A percentile compares a stretch with the other conserved stretches of the same genome.
phyloP scores from a whole-genome alignment of 805 yeast genomes.

The Lipomyces spencermartinsiae region DNA sequence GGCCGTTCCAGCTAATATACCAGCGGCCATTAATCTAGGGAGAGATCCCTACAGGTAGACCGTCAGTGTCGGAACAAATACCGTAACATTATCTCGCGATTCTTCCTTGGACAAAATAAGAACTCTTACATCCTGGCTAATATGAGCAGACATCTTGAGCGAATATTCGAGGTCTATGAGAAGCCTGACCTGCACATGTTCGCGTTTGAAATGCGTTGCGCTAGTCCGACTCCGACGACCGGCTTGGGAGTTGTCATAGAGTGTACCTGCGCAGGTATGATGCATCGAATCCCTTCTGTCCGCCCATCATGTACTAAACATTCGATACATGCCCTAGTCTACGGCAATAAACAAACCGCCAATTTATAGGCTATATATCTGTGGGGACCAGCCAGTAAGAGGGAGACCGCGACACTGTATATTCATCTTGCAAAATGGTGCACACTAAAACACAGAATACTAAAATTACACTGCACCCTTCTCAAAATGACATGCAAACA shows the following conservation, averaged over 20 bases:
- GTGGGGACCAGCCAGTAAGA: constrained; percentile 34
- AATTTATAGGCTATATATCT: constrained; percentile 25
- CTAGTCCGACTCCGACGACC: too few species aligned
- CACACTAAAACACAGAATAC: constrained; percentile 19
- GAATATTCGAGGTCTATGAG: background rate
- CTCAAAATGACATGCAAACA: background rate
- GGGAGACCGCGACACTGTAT: constrained; percentile 17
- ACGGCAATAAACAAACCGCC: constrained; percentile 18
- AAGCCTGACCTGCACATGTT: background rate
- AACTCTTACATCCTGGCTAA: background rate
- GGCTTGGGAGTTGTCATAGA: too few species aligned
- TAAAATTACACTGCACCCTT: constrained; percentile 17
- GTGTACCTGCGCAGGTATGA: too few species aligned
- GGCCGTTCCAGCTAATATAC: constrained; percentile 48
- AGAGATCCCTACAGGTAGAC: constrained; percentile 16
- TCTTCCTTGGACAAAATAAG: background rate
- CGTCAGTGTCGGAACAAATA: background rate
- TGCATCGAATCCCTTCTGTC: too few species aligned
- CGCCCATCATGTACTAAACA: too few species aligned
- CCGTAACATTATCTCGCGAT: background rate
- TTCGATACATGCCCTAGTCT: background rate
- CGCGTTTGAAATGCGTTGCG: background rate
- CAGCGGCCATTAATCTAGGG: constrained; percentile 41
- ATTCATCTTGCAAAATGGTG: constrained; percentile 26
- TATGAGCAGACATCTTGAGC: background rate